phyloP scores from a whole-genome alignment of 768 basidiomycete genomes.

The Podaxis sp. region DNA sequence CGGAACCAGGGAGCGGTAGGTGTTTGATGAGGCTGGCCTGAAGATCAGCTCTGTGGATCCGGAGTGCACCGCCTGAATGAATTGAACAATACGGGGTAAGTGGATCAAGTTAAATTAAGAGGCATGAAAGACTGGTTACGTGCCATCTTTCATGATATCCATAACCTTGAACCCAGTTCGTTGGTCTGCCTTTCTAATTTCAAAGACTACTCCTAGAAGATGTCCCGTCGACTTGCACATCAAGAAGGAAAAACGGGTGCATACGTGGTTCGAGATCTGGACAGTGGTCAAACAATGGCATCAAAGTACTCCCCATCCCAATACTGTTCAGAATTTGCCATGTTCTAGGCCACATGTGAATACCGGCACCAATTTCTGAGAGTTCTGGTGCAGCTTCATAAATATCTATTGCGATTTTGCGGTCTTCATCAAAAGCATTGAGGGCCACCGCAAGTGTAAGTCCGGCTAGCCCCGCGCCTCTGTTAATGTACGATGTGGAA shows the following conservation, averaged over 20 bases:
- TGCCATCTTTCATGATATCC: slow-evolving; percentile 12
- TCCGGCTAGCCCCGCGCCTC: slow-evolving; percentile 43
- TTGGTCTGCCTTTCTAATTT: slow-evolving; percentile 34
- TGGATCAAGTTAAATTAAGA: neutral
- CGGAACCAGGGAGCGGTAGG: slow-evolving; percentile 31
- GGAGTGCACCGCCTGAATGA: slow-evolving; percentile 3
- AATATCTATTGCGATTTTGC: slow-evolving; percentile 33
- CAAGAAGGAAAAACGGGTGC: neutral
- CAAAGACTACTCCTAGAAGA: slow-evolving; percentile 23
- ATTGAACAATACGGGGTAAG: neutral
- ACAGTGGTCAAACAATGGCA: slow-evolving; percentile 16
- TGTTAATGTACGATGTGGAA: slow-evolving; percentile 29
- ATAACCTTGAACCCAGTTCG: slow-evolving; percentile 10
- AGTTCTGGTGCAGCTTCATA: slow-evolving; percentile 42
- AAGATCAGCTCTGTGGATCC: slow-evolving; percentile 59
- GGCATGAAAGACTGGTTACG: neutral
- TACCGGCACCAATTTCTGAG: slow-evolving; percentile 44
- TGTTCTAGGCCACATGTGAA: slow-evolving; percentile 33
- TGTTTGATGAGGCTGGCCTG: slow-evolving; percentile 49
- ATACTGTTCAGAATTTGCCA: slow-evolving; percentile 16
- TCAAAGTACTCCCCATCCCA: slow-evolving; percentile 14
- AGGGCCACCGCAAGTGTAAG: slow-evolving; percentile 37
- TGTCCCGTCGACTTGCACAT: neutral
- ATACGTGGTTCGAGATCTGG: slow-evolving; percentile 19
- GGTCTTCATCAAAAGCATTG: slow-evolving; percentile 22